A percentile compares a stretch with the other conserved stretches of the same genome.
Conservation (phyloP, 371 early-diverging fungal species). For the Mortierella sp. region DNA sequence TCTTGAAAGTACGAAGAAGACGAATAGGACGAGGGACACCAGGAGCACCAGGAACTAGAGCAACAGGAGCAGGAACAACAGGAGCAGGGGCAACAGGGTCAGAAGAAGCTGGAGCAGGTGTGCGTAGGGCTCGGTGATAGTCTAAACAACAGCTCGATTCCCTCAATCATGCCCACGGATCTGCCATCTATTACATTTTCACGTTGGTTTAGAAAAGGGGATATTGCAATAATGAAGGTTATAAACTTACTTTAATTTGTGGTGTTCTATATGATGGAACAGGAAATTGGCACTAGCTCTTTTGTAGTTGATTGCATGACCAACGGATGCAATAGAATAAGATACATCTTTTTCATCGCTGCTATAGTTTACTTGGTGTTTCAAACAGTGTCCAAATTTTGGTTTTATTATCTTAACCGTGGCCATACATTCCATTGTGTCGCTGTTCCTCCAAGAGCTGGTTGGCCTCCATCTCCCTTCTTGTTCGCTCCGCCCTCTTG, state of each 20-base stretch:
- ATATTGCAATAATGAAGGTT: too few species aligned
- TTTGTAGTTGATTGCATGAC: too few species aligned
- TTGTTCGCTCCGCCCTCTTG: slow-evolving; percentile 51
- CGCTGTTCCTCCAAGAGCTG: slow-evolving; percentile 33
- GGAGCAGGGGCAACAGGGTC: too few species aligned
- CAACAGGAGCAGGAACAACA: not conserved
- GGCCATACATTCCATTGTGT: slow-evolving; percentile 50
- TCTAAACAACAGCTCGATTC: not conserved
- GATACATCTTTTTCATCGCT: too few species aligned
- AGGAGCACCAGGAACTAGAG: not conserved
- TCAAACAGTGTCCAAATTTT: not conserved
- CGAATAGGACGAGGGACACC: too few species aligned
- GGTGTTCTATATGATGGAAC: not conserved
- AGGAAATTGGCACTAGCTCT: not conserved
- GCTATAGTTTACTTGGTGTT: not conserved
- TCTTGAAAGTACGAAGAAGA: not conserved
- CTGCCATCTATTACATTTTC: not conserved
- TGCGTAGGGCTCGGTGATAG: not conserved
- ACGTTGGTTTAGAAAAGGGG: too few species aligned
- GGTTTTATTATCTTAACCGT: slow-evolving; percentile 26
- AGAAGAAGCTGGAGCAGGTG: not conserved
- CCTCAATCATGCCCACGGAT: not conserved
- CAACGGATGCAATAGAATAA: too few species aligned
- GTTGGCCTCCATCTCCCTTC: slow-evolving; percentile 52
- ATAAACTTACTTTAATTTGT: too few species aligned